Conservation (phyloP, 495 filamentous ascomycete species). For the Xylaria cubensis region DNA sequence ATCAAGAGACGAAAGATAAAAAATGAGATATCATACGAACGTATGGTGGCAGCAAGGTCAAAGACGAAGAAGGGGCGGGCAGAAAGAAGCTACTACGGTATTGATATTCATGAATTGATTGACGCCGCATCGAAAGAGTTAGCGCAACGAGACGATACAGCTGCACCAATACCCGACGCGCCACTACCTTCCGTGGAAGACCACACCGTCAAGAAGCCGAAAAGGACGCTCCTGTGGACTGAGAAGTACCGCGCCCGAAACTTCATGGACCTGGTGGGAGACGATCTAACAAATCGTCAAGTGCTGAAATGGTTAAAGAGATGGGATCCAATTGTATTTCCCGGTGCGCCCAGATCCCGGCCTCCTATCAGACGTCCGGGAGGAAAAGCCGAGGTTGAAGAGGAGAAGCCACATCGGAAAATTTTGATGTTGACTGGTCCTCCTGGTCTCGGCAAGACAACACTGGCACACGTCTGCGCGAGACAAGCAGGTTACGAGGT, state of each 20-base stretch:
- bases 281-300: constrained; percentile 90
- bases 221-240: constrained; percentile 72
- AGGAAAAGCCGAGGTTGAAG: constrained; percentile 53
- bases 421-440: constrained; percentile 89
- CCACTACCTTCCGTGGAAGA: constrained; percentile 40
- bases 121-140: constrained; percentile 67
- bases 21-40: constrained; percentile 65
- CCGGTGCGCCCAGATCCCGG: constrained; percentile 66
- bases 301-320: constrained; percentile 92
- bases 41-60: constrained; percentile 72
- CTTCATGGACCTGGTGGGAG: constrained; percentile 92
- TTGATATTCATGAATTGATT: constrained; percentile 84
- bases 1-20: constrained; percentile 59
- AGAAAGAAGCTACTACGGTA: constrained; percentile 86
- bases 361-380: constrained; percentile 39
- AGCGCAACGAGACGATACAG: constrained; percentile 28
- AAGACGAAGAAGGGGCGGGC: constrained; percentile 71
- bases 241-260: constrained; percentile 91
- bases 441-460: constrained; percentile 94
- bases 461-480: constrained; percentile 93
- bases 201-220: constrained; percentile 49
- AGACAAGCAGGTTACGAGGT: constrained; percentile 95
- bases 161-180: constrained; percentile 34
- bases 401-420: constrained; percentile 78
- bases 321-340: constrained; percentile 94